Conservation (phyloP, 2,329 filamentous ascomycete species). For the Fusarium circinatum region DNA sequence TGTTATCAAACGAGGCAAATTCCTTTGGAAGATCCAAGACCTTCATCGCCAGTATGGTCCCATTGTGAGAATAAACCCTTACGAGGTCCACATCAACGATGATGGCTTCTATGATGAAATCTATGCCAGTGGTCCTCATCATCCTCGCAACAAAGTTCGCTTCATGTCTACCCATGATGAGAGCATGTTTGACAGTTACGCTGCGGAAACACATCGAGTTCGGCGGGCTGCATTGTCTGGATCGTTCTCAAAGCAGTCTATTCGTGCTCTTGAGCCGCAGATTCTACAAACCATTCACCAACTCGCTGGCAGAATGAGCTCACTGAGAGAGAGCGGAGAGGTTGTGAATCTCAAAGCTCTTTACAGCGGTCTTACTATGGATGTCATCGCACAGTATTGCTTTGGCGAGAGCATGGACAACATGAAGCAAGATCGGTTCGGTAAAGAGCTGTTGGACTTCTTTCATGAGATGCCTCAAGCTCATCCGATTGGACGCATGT, state of each 20-base stretch:
- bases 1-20: background rate
- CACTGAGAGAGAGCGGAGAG: background rate
- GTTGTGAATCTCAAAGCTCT: background rate
- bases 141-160: background rate
- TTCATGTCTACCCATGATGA: slow-evolving; percentile 7
- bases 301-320: background rate
- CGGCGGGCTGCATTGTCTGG: background rate
- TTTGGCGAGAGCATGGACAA: slow-evolving; percentile 5
- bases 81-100: background rate
- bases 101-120: background rate
- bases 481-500: background rate
- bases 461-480: slow-evolving; percentile 10
- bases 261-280: background rate
- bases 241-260: background rate
- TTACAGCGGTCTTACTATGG: background rate
- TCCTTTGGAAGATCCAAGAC: background rate
- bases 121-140: background rate
- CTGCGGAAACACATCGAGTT: background rate
- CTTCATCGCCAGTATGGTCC: background rate
- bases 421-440: background rate
- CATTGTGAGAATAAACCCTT: background rate
- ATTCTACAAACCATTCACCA: background rate
- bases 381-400: background rate
- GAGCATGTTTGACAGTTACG: slow-evolving; percentile 3
- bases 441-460: background rate